These are phyloP conservation scores for Adansonia grandidieri DNA, from an alignment of 441 rosid genomes.

Conservation along the genomic window DNA sequence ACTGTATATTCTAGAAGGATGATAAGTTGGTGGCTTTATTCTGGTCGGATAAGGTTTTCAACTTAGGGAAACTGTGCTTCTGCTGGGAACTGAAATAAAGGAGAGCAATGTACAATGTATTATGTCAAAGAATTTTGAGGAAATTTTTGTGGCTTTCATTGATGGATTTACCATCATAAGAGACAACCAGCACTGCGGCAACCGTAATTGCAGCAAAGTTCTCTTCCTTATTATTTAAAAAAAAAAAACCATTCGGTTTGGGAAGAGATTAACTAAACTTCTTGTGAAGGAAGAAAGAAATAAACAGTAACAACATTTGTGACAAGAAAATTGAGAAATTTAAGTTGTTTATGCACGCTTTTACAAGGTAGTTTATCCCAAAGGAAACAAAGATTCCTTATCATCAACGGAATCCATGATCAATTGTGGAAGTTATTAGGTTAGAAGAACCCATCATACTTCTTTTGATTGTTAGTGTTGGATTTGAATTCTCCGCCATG, in stretches of 20 bases:
- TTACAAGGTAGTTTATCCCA: too few relatives aligned
- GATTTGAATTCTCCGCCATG: constrained; percentile 8
- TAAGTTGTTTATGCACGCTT: too few relatives aligned
- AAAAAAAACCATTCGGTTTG: too few relatives aligned
- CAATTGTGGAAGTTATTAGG: too few relatives aligned
- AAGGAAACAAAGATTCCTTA: not conserved
- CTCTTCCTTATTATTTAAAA: too few relatives aligned
- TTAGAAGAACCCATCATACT: too few relatives aligned
- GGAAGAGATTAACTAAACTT: too few relatives aligned
- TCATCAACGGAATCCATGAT: not conserved
- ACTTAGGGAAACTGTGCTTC: not conserved
- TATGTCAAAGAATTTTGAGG: not conserved
- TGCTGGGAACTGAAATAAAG: not conserved
- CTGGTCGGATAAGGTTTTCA: not conserved
- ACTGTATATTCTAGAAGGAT: not conserved
- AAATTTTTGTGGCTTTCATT: not conserved
- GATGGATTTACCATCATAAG: not conserved
- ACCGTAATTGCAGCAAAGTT: too few relatives aligned
- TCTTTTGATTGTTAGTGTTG: not conserved
- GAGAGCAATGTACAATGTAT: not conserved
- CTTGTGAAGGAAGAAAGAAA: too few relatives aligned
- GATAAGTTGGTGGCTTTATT: not conserved
- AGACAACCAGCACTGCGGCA: too few relatives aligned
- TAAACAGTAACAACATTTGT: too few relatives aligned
- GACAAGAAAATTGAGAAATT: too few relatives aligned